These are phyloP conservation scores for Aspergillus pseudotamarii DNA, from an alignment of 2,329 filamentous ascomycete species.

Conservation along the genomic window DNA sequence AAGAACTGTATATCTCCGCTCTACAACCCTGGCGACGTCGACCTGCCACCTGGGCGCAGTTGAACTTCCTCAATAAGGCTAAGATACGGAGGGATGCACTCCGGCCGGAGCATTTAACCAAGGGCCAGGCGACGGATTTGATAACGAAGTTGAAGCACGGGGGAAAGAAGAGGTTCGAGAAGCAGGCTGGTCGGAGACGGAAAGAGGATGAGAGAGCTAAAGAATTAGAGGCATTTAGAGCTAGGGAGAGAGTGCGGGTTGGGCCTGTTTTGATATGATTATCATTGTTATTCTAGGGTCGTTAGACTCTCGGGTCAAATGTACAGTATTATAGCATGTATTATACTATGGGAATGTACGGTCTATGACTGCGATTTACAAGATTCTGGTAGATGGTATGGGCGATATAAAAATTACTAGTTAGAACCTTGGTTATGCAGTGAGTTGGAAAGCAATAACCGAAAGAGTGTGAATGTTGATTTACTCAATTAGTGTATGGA, in stretches of 20 bases:
- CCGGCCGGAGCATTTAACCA: slow-evolving; percentile 59
- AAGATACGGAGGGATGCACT: slow-evolving; percentile 26
- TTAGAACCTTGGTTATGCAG: too few species aligned
- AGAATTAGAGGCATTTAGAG: slow-evolving; percentile 18
- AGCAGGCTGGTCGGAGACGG: slow-evolving; percentile 28
- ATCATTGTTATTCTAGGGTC: neutral
- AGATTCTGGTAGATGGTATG: neutral
- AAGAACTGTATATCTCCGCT: slow-evolving; percentile 67
- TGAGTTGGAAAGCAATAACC: too few species aligned
- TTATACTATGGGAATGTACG: neutral
- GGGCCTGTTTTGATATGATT: slow-evolving; percentile 43
- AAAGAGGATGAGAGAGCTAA: slow-evolving; percentile 14
- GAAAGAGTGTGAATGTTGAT: neutral
- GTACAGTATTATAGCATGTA: neutral
- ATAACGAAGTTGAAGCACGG: slow-evolving; percentile 91
- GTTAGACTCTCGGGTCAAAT: neutral
- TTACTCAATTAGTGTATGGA: neutral
- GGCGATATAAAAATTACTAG: neutral
- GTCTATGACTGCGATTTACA: neutral
- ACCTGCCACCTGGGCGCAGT: slow-evolving; percentile 60
- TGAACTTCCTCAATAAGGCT: slow-evolving; percentile 47
- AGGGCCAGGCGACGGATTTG: slow-evolving; percentile 84
- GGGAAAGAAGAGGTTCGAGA: slow-evolving; percentile 66
- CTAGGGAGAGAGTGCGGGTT: slow-evolving; percentile 44
- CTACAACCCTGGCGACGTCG: slow-evolving; percentile 69